Evolutionary conservation across 2,329 filamentous ascomycete species (phyloP).

Genomic region (Sporothrix curviconia): DNA sequence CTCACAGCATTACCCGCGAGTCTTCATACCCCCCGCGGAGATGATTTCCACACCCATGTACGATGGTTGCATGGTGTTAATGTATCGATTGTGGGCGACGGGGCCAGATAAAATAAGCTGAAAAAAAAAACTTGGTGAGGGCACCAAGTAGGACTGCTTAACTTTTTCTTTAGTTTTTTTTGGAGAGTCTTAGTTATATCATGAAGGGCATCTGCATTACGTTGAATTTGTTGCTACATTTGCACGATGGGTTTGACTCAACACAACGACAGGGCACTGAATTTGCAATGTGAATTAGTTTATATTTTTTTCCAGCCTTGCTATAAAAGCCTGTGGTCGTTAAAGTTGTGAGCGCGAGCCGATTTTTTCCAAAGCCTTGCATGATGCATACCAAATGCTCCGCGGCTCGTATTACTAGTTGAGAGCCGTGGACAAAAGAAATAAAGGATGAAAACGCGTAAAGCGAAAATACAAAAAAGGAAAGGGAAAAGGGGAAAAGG

Average conservation of each 20-base stretch:
- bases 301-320: neutral
- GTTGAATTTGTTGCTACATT: too few relatives aligned
- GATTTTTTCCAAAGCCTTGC: slow-evolving; percentile 13
- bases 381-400: slow-evolving; percentile 14
- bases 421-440: slow-evolving; percentile 4
- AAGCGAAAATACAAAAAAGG: neutral
- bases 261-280: neutral
- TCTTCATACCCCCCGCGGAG: too few relatives aligned
- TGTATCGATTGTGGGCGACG: too few relatives aligned
- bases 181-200: neutral
- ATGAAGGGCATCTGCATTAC: too few relatives aligned
- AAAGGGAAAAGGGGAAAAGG: neutral
- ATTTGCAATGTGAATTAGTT: slow-evolving; percentile 8
- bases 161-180: neutral
- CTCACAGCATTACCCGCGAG: too few relatives aligned
- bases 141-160: neutral
- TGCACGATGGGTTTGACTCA: too few relatives aligned
- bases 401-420: slow-evolving; percentile 8
- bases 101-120: neutral
- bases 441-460: neutral
- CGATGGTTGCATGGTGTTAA: neutral
- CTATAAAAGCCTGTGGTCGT: neutral
- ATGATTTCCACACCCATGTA: too few relatives aligned
- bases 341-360: neutral
- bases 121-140: neutral